A percentile compares a stretch with the other conserved stretches of the same genome.
Conservation (phyloP, 768 basidiomycete species). For the Lentinula raphanica region DNA sequence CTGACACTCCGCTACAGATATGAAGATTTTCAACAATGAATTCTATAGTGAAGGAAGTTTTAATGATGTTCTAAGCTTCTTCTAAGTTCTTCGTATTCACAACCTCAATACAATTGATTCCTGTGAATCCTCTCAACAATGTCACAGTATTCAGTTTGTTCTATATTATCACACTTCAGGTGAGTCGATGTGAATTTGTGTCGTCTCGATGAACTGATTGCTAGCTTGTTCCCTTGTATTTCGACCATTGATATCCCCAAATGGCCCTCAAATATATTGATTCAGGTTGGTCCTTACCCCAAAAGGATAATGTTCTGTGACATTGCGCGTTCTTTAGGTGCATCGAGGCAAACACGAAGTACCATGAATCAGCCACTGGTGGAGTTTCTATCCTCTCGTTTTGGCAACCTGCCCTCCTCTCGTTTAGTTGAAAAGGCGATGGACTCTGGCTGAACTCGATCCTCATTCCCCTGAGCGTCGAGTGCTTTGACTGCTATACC, state of each 20-base stretch:
- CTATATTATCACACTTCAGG: neutral
- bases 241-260: neutral
- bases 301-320: slow-evolving; percentile 4
- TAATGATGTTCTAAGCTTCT: too few species aligned
- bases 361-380: slow-evolving; percentile 31
- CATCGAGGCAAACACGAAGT: slow-evolving; percentile 36
- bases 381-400: slow-evolving; percentile 12
- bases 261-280: neutral
- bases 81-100: neutral
- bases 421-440: slow-evolving; percentile 19
- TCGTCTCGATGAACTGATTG: neutral
- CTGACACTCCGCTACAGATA: neutral
- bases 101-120: neutral
- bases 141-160: neutral
- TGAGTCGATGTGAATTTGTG: neutral
- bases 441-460: neutral
- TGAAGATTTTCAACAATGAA: neutral
- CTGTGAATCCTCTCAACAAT: neutral
- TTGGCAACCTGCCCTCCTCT: slow-evolving; percentile 3
- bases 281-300: neutral
- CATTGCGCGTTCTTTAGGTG: slow-evolving; percentile 7
- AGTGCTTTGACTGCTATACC: slow-evolving; percentile 11
- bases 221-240: neutral
- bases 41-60: too few species aligned
- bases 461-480: neutral